phyloP scores from a whole-genome alignment of 2,329 filamentous ascomycete species.

The Endoconidiophora polonica region DNA sequence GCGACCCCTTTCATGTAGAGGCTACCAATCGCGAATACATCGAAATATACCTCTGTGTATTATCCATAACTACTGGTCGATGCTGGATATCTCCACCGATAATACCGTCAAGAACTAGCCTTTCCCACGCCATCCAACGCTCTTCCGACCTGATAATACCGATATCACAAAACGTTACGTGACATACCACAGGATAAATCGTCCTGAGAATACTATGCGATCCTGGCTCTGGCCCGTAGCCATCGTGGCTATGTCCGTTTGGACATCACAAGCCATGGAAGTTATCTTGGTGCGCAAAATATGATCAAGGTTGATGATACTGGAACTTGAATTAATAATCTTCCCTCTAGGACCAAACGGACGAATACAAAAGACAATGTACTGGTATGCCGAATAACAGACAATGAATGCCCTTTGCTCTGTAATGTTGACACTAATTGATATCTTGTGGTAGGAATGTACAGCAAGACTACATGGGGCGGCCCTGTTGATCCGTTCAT shows the following conservation, averaged over 20 bases:
- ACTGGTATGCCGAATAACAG: constrained; percentile 26
- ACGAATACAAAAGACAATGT: constrained; percentile 68
- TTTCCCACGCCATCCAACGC: no score
- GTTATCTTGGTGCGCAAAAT: constrained; percentile 25
- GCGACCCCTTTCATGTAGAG: no score
- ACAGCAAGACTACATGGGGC: constrained; percentile 76
- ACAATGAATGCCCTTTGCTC: constrained; percentile 13
- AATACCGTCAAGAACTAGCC: no score
- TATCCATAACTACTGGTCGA: no score
- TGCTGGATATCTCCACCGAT: no score
- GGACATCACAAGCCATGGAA: constrained; percentile 40
- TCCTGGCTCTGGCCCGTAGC: constrained; percentile 12
- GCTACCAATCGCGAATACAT: no score
- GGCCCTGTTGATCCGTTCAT: constrained; percentile 82
- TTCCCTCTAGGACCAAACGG: constrained; percentile 39
- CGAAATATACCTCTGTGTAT: no score
- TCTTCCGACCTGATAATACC: no score
- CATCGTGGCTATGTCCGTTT: constrained; percentile 34
- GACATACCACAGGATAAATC: no score
- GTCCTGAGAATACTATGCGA: constrained; percentile 1
- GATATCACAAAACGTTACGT: no score
- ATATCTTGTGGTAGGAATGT: constrained; percentile 53
- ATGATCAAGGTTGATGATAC: no score
- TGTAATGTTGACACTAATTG: constrained; percentile 8
- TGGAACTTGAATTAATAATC: no score